Base-by-base conservation (phyloP, 257 asterid genomes). In the Scutellaria barbata region DNA sequence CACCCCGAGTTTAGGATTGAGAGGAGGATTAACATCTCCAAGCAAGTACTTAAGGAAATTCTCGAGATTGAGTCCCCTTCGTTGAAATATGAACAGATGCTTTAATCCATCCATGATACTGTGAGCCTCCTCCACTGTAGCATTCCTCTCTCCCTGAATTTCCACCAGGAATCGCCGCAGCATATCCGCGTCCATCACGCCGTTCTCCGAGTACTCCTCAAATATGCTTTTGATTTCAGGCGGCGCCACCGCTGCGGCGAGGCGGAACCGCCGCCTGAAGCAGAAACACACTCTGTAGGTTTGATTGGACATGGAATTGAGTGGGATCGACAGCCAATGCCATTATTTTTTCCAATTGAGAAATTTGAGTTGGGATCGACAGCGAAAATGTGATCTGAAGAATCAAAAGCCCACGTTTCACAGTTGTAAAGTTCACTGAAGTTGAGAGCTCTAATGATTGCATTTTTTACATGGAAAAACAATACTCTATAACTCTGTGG, bases 231-330 rank as follows among this genome's bases (percentile, higher is more conserved):
- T 85, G 57, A 91, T 75, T 41, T 74, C 86, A 12, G 62, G 73
- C 69, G 97, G 96, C 40, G 97, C 89, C 79, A 83, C 96, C 35
- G 91, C 74, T 1, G 88, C 86, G 0, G 85, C 76, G 10, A 84
- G 65, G 14, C 79, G 83, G 75, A 87, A 91, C 22, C 90, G 81
- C 47, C 96, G 88, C 12, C 87, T 81, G 89, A 81, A 91, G 68
- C 89, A 91, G 83, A 87, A 85, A 74, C 95, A 89, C 8, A 91
- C 88, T 48, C 74, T 84, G 89, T 84, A 91, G 7, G 88, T 83
- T 50, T 87, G 95, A 74, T 85, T 85, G 43, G 90, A 74, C 95
- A 85, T 91, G 56, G 71, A 64, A 42, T 8, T 39, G 16, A 47
- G 43, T 10, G 16, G 68, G 52, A 56, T 45, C 20, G 56, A 53